Evolutionary conservation across 2,329 filamentous ascomycete genomes (phyloP), one percentile per base, ranked within the genome.

Genomic region (Talaromyces sp.): DNA sequence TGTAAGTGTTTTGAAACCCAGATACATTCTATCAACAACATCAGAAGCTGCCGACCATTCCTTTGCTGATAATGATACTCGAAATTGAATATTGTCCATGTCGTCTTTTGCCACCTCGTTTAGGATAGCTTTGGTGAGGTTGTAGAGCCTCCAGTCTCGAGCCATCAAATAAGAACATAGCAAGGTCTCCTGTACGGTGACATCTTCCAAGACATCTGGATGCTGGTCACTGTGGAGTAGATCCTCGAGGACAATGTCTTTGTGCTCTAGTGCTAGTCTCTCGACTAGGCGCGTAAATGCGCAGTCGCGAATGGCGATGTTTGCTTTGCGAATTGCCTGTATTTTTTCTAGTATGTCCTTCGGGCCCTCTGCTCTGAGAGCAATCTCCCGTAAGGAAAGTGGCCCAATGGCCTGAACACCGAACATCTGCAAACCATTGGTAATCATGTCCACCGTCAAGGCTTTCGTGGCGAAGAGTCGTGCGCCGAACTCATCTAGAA

Each of bases 391-490:
- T 22, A 97, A 75, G 3, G 92, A 90, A 19, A 90, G 79, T 0
- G 92, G 89, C 0, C 93, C 93, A 68, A 97, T 89, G 40, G 83
- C 80, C 58, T 86, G 82, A 5, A 96, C 81, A 1, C 91, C 91
- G 61, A 96, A 85, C 71, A 90, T 86, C 64, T 85, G 83, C 19
- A 95, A 80, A 6, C 91, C 84, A 38, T 85, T 85, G 63, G 96
- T 86, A 29, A 92, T 87, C 69, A 89, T 85, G 64, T 93, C 88
- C 10, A 93, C 81, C 1, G 89, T 86, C 25, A 95, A 84, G 75
- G 91, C 90, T 65, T 83, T 89, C 1, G 88, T 90, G 10, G 93
- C 93, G 74, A 97, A 93, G 80, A 92, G 88, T 68, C 89, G 86
- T n/a, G 93, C 90, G 19, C 91, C 89, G 34, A 96, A 84, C 0